These are phyloP conservation scores for Boletus pseudopeckii DNA, from an alignment of 768 basidiomycete genomes.

Conservation along the genomic window DNA sequence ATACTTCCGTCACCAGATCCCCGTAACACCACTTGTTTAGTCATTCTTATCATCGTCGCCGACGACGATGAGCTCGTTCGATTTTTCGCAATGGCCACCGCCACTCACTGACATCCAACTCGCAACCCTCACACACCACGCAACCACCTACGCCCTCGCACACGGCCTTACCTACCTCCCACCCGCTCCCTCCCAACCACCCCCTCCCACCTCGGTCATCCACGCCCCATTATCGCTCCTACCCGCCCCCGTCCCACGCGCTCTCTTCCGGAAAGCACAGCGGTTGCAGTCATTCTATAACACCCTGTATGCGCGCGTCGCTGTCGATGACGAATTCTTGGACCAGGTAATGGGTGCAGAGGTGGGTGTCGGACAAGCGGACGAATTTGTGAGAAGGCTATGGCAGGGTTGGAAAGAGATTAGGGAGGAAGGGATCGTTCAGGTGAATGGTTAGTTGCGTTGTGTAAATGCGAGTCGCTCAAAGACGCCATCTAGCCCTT, in stretches of 20 bases:
- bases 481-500: slow-evolving; percentile 48
- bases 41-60: neutral
- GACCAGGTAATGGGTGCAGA: slow-evolving; percentile 82
- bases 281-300: slow-evolving; percentile 78
- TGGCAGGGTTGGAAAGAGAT: slow-evolving; percentile 85
- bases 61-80: slow-evolving; percentile 34
- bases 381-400: slow-evolving; percentile 80
- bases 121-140: slow-evolving; percentile 55
- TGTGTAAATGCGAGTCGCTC: slow-evolving; percentile 1
- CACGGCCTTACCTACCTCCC: slow-evolving; percentile 85
- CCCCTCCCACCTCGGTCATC: slow-evolving; percentile 67
- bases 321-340: slow-evolving; percentile 74
- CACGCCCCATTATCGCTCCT: slow-evolving; percentile 89
- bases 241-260: slow-evolving; percentile 81
- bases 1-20: neutral
- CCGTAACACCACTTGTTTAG: too few species aligned
- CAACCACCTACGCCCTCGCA: slow-evolving; percentile 81
- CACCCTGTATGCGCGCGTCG: slow-evolving; percentile 77
- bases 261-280: slow-evolving; percentile 62
- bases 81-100: slow-evolving; percentile 74
- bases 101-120: slow-evolving; percentile 54
- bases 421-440: slow-evolving; percentile 57
- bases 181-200: slow-evolving; percentile 39
- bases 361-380: slow-evolving; percentile 73
- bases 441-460: slow-evolving; percentile 36